phyloP scores from a whole-genome alignment of 371 early-diverging fungal genomes.

The Mucor circinelloides region DNA sequence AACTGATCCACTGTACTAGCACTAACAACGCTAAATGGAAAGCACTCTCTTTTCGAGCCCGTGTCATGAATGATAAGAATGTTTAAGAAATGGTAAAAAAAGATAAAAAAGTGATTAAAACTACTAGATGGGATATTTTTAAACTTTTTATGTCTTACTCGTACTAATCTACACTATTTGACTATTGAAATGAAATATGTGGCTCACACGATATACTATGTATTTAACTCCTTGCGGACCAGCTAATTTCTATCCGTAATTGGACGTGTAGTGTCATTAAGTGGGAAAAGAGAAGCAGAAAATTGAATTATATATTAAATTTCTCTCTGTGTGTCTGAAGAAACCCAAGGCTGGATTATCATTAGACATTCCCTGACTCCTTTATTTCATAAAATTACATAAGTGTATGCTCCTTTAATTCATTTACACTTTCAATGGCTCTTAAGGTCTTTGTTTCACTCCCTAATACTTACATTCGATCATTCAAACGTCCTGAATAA shows the following conservation, averaged over 20 bases:
- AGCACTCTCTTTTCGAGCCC: conserved; percentile 27
- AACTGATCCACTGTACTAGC: conserved; percentile 21
- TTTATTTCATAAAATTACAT: neutral
- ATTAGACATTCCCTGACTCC: neutral
- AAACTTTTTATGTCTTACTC: neutral
- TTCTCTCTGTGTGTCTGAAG: neutral
- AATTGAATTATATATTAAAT: neutral
- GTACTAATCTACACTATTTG: neutral
- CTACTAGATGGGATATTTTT: neutral
- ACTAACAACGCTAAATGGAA: conserved; percentile 18
- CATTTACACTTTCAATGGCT: neutral
- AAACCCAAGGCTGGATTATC: neutral
- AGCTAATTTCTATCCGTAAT: neutral
- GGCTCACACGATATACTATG: neutral
- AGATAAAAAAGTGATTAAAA: neutral
- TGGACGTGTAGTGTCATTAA: neutral
- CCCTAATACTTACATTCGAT: neutral
- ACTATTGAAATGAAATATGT: neutral
- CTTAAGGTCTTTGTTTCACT: neutral
- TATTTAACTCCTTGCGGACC: neutral
- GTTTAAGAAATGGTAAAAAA: conserved; percentile 9
- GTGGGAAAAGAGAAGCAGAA: neutral
- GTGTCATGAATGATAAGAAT: conserved; percentile 11
- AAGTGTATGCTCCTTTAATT: neutral
- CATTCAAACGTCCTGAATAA: neutral